Percentiles rank a stretch among this genome's conserved stretches.
Evolutionary conservation across 768 basidiomycete species (phyloP).

Genomic region (Amanita muscaria): DNA sequence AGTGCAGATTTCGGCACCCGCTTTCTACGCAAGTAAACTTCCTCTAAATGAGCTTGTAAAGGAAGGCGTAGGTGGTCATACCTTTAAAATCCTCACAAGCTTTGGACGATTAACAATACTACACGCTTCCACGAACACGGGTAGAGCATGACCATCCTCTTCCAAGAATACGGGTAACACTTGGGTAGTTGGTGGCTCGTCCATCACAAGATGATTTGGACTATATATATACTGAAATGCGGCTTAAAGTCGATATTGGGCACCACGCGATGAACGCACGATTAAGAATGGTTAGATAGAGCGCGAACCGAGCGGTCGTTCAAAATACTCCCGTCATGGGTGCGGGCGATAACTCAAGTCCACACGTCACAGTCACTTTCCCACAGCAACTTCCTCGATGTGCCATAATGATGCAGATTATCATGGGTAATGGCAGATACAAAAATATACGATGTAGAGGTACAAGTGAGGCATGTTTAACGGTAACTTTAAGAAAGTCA

Average conservation of each 20-base stretch:
- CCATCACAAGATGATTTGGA: too few species aligned
- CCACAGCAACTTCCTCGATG: too few species aligned
- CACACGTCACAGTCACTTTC: too few species aligned
- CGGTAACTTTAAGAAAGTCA: constrained; percentile 55
- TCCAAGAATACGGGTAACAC: constrained; percentile 27
- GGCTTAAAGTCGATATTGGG: too few species aligned
- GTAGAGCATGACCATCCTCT: constrained; percentile 32
- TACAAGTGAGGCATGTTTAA: constrained; percentile 36
- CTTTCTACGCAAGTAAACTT: constrained; percentile 27
- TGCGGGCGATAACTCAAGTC: too few species aligned
- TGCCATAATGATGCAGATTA: constrained; percentile 22
- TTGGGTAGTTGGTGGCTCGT: constrained; percentile 1
- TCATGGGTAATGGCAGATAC: constrained; percentile 26
- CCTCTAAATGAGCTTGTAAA: background rate
- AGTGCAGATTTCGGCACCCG: constrained; percentile 44
- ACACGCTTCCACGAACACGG: constrained; percentile 50
- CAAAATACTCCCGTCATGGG: too few species aligned
- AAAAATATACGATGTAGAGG: constrained; percentile 39
- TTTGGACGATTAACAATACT: constrained; percentile 41
- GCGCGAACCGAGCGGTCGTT: background rate
- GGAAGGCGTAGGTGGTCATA: constrained; percentile 16
- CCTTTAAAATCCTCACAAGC: constrained; percentile 43
- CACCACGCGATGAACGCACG: background rate
- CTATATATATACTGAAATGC: too few species aligned
- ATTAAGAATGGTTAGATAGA: background rate